Percentiles rank a stretch among this genome's conserved stretches.
Conservation (phyloP, 2,329 filamentous ascomycete genomes). For the Claviceps sp. region DNA sequence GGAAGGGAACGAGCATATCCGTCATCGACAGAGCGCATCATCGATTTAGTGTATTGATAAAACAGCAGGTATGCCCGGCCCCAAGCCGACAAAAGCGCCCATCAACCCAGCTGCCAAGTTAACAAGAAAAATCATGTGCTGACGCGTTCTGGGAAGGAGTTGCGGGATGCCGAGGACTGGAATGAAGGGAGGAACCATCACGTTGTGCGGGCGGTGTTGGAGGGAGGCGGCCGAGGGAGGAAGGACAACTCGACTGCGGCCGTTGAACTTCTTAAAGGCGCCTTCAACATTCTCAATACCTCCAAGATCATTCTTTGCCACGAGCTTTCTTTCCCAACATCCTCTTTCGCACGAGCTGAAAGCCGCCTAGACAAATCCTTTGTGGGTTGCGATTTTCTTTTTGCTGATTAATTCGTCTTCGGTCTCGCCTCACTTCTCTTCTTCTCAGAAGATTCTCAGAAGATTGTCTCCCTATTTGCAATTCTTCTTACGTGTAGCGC, state of each 20-base stretch:
- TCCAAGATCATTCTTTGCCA: neutral
- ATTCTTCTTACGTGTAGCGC: too few relatives aligned
- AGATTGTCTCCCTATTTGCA: too few relatives aligned
- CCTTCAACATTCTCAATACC: neutral
- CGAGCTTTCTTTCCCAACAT: too few relatives aligned
- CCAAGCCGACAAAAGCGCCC: neutral
- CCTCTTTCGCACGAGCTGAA: too few relatives aligned
- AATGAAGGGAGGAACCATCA: conserved; percentile 2
- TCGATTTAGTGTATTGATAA: neutral
- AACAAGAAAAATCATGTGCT: neutral
- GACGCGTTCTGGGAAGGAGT: neutral
- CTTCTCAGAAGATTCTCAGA: too few relatives aligned
- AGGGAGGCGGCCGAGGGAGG: conserved; percentile 1
- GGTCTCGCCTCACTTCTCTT: too few relatives aligned
- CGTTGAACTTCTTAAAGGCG: neutral
- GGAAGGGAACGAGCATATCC: neutral
- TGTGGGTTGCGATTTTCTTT: too few relatives aligned
- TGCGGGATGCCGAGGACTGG: neutral
- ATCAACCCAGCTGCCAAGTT: neutral
- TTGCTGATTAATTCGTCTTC: too few relatives aligned
- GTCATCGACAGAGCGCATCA: neutral
- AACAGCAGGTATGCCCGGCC: neutral
- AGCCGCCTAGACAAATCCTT: too few relatives aligned
- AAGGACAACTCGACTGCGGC: neutral
- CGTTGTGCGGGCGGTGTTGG: neutral